Evolutionary conservation across 768 basidiomycete species (phyloP).

Genomic region (Termitomyces heimii): DNA sequence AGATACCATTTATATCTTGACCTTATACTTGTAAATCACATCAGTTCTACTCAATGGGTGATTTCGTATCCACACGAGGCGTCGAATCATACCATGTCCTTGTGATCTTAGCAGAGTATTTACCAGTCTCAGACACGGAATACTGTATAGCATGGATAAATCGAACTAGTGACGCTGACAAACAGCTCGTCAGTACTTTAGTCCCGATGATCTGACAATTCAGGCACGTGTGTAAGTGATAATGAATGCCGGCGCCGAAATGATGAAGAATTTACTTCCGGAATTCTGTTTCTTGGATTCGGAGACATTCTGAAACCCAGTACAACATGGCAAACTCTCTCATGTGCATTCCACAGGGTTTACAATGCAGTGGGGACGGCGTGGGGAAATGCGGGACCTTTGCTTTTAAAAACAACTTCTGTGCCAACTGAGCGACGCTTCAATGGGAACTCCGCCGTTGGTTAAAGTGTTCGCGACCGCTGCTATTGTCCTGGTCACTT

Average conservation of each 20-base stretch:
- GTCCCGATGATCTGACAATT: background rate
- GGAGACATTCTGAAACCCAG: background rate
- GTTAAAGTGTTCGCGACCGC: background rate
- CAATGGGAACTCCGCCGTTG: background rate
- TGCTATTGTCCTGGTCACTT: background rate
- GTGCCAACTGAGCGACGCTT: background rate
- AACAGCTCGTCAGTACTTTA: too few relatives aligned
- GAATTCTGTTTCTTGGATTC: background rate
- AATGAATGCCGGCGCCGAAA: background rate
- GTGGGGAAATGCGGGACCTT: background rate
- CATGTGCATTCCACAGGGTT: background rate
- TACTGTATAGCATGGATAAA: background rate
- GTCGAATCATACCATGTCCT: background rate
- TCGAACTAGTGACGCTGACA: background rate
- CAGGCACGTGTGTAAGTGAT: background rate
- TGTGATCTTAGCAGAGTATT: background rate
- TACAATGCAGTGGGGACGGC: background rate
- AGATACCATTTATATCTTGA: conserved; percentile 31
- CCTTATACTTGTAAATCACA: background rate
- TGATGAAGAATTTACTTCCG: background rate
- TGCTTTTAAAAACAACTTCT: background rate
- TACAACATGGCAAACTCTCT: background rate
- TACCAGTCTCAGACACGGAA: background rate
- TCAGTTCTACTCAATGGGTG: background rate
- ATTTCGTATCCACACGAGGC: too few relatives aligned